A percentile compares a stretch with the other conserved stretches of the same genome.
These are phyloP conservation scores for Emmonsia crescens DNA, from an alignment of 2,329 filamentous ascomycete genomes.

Conservation along the genomic window DNA sequence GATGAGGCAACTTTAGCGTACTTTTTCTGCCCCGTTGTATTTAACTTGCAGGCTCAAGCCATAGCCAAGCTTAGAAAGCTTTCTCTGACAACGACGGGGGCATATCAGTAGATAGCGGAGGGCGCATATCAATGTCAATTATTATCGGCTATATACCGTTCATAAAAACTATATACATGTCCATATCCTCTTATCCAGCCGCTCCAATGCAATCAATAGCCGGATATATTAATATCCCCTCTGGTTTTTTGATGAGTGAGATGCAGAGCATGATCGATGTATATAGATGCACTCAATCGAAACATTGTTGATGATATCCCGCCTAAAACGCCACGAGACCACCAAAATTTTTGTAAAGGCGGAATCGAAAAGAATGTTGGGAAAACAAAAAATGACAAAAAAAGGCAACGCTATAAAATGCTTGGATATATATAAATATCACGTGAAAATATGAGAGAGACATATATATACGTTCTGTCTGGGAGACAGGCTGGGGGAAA, in stretches of 20 bases:
- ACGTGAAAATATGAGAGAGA: background rate
- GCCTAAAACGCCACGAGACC: background rate
- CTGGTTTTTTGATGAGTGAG: background rate
- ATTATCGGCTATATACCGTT: background rate
- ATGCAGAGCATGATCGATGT: background rate
- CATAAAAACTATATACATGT: background rate
- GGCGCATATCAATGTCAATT: too few species aligned
- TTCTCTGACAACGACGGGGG: too few species aligned
- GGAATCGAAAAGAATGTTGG: background rate
- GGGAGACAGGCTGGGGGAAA: background rate
- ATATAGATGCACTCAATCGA: background rate
- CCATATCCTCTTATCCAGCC: too few species aligned
- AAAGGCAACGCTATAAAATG: background rate
- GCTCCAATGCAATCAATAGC: too few species aligned
- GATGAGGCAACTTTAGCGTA: too few species aligned
- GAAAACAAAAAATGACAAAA: background rate
- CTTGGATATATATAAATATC: background rate
- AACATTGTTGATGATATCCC: background rate
- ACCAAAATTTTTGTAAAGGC: background rate
- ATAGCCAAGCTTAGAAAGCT: too few species aligned
- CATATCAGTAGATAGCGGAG: too few species aligned
- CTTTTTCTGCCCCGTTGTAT: too few species aligned
- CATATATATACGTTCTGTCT: background rate
- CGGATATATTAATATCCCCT: background rate
- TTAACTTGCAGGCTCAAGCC: too few species aligned